A percentile compares a stretch with the other conserved stretches of the same genome.
Evolutionary conservation across 169 alveolate genomes (phyloP).

Genomic region (Plasmodium gaboni): DNA sequence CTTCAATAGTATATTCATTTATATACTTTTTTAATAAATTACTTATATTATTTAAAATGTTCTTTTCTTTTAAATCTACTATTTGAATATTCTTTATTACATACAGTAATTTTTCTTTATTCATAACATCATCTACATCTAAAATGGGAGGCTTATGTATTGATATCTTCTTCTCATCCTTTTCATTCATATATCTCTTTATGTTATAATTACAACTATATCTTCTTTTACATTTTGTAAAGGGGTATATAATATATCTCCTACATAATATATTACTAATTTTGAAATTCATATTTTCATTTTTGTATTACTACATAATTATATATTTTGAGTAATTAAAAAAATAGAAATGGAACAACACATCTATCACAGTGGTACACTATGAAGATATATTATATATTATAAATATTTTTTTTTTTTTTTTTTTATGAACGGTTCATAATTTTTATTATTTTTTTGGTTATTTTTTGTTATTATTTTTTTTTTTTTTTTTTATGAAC

Average conservation of each 20-base stretch:
- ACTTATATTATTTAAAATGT: slow-evolving; percentile 31
- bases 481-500: no score
- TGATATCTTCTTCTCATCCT: not conserved
- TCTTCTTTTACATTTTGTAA: no score
- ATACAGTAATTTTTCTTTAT: slow-evolving; percentile 42
- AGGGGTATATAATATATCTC: not conserved
- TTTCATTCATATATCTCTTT: not conserved
- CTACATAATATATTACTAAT: not conserved
- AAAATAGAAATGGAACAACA: no score
- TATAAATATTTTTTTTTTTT: no score
- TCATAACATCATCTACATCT: not conserved
- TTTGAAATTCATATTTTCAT: not conserved
- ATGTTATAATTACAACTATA: no score
- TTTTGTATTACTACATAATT: no score
- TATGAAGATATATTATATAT: no score
- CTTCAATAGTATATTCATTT: slow-evolving; percentile 20
- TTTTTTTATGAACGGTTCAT: no score
- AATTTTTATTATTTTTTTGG: no score
- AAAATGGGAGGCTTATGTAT: not conserved
- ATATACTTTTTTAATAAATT: slow-evolving; percentile 23
- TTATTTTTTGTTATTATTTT: no score
- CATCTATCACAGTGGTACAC: no score
- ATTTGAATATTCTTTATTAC: slow-evolving; percentile 63
- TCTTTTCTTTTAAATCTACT: slow-evolving; percentile 41
- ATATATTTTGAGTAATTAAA: no score